Evolutionary conservation across 176 grass and related monocot genomes (phyloP).

Genomic region (Oryza longistaminata): DNA sequence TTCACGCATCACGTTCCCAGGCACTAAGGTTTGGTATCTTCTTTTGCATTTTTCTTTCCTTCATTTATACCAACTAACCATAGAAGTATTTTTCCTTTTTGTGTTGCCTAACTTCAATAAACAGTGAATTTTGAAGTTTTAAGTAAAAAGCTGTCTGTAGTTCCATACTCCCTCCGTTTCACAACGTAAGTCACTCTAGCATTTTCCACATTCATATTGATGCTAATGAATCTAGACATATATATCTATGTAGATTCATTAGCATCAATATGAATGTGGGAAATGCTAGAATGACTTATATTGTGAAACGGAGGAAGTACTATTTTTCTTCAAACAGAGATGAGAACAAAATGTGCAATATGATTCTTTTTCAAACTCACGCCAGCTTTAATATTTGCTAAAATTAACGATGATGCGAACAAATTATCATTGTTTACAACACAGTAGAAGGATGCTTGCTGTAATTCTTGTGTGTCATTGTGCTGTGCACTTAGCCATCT

Average conservation of each 20-base stretch:
- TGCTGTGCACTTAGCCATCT: neutral
- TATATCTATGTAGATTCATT: no score
- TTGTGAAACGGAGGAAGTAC: no score
- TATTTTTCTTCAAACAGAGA: neutral
- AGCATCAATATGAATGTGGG: no score
- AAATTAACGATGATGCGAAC: neutral
- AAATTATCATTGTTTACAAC: neutral
- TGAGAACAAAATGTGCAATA: neutral
- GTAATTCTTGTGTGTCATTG: neutral
- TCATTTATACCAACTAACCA: slow-evolving; percentile 10
- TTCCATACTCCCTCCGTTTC: no score
- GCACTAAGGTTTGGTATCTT: slow-evolving; percentile 59
- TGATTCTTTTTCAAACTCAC: neutral
- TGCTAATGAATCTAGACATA: no score
- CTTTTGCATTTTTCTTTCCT: neutral
- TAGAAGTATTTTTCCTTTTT: neutral
- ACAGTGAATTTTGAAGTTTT: neutral
- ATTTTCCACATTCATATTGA: no score
- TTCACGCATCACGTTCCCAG: slow-evolving; percentile 84
- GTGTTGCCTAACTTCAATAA: slow-evolving; percentile 3
- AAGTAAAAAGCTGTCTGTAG: neutral
- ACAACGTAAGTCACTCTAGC: no score
- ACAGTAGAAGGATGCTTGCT: neutral
- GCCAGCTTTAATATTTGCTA: neutral
- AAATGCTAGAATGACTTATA: no score